Evolutionary conservation across 768 basidiomycete species (phyloP), one percentile per base, ranked within the genome.

Genomic region (Boletus rubropictus): DNA sequence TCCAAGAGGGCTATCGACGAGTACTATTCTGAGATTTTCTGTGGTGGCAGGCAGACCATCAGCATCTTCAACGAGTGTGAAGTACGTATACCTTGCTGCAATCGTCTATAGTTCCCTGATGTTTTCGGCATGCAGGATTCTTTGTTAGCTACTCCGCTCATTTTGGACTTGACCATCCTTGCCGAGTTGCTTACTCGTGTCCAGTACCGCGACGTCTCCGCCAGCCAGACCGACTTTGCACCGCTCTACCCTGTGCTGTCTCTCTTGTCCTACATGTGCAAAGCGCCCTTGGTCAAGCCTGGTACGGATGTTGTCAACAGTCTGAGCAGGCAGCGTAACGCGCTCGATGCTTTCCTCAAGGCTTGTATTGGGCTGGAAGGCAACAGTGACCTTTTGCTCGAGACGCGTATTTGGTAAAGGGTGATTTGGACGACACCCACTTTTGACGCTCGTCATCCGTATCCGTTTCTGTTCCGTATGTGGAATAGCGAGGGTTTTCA

Each of bases 1-100:
- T 90, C 89, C 48, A 98, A 97, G 81, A 80, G 91, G 47, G 96
- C 94, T n/a, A 92, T 98, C 75, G 96, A 98, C 70, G 94, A 97
- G 75, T 98, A 97, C 72, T 92, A 93, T 69, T 94, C 90, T 10
- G 94, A 98, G 77, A 93, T 98, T 61, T 85, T 94, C 74, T 95
- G 94, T 63, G 94, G 94, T 56, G 94, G 94, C 24, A 76, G 90
- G 52, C 89, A 86, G 54, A 90, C 88, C 10, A 93, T 96, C 76
- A 92, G 89, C 67, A 90, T 92, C 72, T 96, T 95, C 80, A 97
- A 97, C 68, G 89, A 94, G 69, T 97, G 95, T 76, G 92, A 95
- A 76, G 86, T 84, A 54, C 11, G 77, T 63, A 8, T n/a, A 7
- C 2, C 6, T 18, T 1, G 1, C 5, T 18, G 9, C 8, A 5